Base-by-base conservation (phyloP, 2,329 filamentous ascomycete species). In the Chaetomium strumarium region DNA sequence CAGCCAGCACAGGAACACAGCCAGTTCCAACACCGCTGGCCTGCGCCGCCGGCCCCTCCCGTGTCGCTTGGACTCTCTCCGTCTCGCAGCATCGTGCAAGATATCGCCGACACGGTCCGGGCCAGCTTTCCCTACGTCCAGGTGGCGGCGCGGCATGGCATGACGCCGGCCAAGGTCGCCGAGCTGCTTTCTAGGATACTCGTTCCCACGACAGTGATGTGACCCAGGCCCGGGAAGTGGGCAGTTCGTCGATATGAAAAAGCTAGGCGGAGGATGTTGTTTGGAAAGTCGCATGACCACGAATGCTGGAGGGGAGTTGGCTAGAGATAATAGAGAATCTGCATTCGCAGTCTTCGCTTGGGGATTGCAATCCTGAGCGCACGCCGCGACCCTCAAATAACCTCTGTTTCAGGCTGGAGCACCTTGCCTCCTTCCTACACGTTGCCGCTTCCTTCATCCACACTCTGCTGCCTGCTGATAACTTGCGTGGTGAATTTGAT, bases 41-140 rank as follows among this genome's bases (percentile, higher is more conserved):
- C 29, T 8, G 13, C 42, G 1, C 9, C 16, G 30, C 16, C 2
- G 5, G 4, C 42, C 16, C 9, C 39, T 5, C 29, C 16, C 6
- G 29, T 63, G 19, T 63, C 63, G 2, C 19, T 11, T 19, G 33
- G 14, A 13, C 16, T 39, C 33, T 14, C 5, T n/a, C 13, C 67
- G 66, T 52, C 66, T 75, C 20, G 71, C 76, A 19, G 2, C 16
- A 34, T 52, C 2, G 12, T 47, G 3, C 44, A 43, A 9, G 75
- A 78, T 60, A 70, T 78, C 19, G 74, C 74, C 4, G 71, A 77
- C 59, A 76, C 75, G 0, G 72, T 72, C 40, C 70, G 75, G 59
- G 67, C 69, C 45, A 63, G 63, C 3, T 75, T 77, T 46, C 75
- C 75, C 4, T 76, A 75, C 46, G 68, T 68, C 4, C 68, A 69